Conservation (phyloP, 164 flowering plant genomes). For the Brasenia schreberi region DNA sequence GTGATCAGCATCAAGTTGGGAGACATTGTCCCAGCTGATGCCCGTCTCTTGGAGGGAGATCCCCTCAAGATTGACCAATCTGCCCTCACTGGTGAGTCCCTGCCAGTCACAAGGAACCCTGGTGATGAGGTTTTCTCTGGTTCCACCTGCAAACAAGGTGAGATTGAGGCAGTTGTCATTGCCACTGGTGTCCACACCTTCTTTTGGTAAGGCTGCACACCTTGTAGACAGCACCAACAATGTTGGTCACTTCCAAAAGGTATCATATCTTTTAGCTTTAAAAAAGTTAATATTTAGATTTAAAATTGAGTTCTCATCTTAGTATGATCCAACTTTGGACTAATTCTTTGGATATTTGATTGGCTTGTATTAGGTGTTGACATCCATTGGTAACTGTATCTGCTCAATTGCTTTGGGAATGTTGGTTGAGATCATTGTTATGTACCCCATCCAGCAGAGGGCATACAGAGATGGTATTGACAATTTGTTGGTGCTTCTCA, state of each 20-base stretch:
- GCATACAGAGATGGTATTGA: slow-evolving; percentile 75
- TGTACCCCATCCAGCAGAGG: slow-evolving; percentile 71
- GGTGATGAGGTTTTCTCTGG: slow-evolving; percentile 72
- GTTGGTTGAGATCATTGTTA: slow-evolving; percentile 46
- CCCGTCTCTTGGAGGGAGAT: slow-evolving; percentile 82
- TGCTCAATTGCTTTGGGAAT: slow-evolving; percentile 66
- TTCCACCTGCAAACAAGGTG: slow-evolving; percentile 78
- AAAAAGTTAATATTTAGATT: no score
- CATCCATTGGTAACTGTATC: no score
- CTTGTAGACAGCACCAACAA: slow-evolving; percentile 71
- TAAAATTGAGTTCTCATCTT: no score
- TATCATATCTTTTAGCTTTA: no score
- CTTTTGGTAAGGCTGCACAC: slow-evolving; percentile 81
- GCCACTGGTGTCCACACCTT: slow-evolving; percentile 84
- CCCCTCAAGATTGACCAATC: slow-evolving; percentile 72
- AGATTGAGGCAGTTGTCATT: slow-evolving; percentile 68
- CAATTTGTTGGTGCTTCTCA: slow-evolving; percentile 64
- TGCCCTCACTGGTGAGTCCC: slow-evolving; percentile 73
- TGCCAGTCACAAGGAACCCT: slow-evolving; percentile 68
- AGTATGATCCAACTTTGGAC: no score
- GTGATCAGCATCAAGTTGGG: slow-evolving; percentile 66
- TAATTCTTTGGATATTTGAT: no score
- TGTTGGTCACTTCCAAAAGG: slow-evolving; percentile 76
- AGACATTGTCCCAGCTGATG: slow-evolving; percentile 74
- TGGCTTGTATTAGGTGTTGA: no score